A percentile compares a stretch with the other conserved stretches of the same genome.
These are phyloP conservation scores for Aechmea fasciata DNA, from an alignment of 176 grass and related monocot genomes.

Conservation along the genomic window DNA sequence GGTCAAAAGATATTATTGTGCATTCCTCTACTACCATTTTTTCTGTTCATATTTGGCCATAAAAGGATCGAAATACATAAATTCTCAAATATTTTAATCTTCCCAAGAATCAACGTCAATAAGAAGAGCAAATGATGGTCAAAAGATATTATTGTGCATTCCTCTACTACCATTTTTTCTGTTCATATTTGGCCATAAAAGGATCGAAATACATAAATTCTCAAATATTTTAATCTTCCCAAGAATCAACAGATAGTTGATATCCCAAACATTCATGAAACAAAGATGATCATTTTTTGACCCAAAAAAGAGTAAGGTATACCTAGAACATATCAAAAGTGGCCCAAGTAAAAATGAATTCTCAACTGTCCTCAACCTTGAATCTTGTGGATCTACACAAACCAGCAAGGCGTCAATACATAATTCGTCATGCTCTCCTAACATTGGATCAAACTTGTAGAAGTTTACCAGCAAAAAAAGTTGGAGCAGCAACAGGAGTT, in stretches of 20 bases:
- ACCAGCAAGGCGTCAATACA: not conserved
- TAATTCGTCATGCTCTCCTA: not conserved
- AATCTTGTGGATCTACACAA: conserved; percentile 59
- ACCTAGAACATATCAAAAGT: conserved; percentile 84
- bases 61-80: no score
- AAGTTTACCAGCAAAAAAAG: conserved; percentile 79
- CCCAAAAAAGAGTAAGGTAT: not conserved
- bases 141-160: no score
- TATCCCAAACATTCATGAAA: not conserved
- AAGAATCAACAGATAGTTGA: not conserved
- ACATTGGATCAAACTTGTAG: conserved; percentile 3
- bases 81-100: conserved; percentile 1
- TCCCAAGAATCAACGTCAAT: not conserved
- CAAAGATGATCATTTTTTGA: not conserved
- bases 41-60: no score
- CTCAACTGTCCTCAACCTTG: conserved; percentile 64
- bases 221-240: not conserved
- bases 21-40: no score
- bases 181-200: no score
- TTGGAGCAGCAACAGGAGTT: conserved; percentile 55
- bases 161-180: no score
- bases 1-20: not conserved
- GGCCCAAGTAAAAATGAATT: conserved; percentile 87
- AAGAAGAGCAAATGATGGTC: no score
- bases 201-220: not conserved